Base-by-base conservation (phyloP, 495 filamentous ascomycete genomes). In the Neurospora hispaniola region DNA sequence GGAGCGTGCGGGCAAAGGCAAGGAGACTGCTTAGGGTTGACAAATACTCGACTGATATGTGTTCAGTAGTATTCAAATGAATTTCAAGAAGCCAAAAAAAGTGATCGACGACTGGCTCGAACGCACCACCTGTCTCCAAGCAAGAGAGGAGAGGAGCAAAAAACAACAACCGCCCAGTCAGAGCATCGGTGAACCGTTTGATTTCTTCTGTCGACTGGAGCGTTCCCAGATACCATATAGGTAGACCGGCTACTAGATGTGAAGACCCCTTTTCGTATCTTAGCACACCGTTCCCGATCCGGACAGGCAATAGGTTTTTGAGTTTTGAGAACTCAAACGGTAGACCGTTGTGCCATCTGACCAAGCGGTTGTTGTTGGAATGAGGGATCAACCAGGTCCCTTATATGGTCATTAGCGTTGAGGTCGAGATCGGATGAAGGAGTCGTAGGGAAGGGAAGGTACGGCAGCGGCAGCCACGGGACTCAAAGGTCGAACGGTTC, bases 1-100 rank as follows among this genome's bases (percentile, higher is more conserved):
- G 75, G 77, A 75, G 72, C 68, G 76, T 44, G 74, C 72, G 10
- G 71, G 71, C 38, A 72, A 73, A 31, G 43, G 62, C 14, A 71
- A 71, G 43, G 59, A 40, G 27, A 70, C 11, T 71, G 72, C 23
- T 62, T 62, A 62, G 54, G 2, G 2, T 16, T 16, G 20, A 7
- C 6, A 14, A 31, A 4, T 2, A 14, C 0, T 16, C 12, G 20
- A 23, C 5, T 27, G 5, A 31, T 14, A 59, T 66, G 14, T 66
- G 54, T 35, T 4, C 27, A 4, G 3, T 35, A 62, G 54, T 16
- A 5, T 18, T 16, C 27, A 62, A 35, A 3, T 62, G 27, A 62
- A 14, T 23, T 59, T 20, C 14, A 54, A 27, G 4, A 54, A 27
- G 48, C 11, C 11, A 12, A 54, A 54, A 54, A 27, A 54, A 4